Evolutionary conservation across 257 asterid species (phyloP).

Genomic region (Gentiana straminea): DNA sequence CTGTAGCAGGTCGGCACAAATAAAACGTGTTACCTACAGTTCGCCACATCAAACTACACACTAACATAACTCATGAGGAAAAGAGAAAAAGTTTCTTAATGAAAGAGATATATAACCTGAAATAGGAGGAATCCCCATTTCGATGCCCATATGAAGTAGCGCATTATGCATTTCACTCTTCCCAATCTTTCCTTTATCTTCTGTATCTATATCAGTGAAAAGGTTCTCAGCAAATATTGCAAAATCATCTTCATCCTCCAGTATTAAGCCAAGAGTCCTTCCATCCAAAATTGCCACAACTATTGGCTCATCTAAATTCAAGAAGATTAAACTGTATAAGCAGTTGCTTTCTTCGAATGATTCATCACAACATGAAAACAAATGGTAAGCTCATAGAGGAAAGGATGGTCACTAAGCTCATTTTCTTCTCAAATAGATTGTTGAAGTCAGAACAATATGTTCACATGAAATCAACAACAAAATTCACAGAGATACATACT

Average conservation of each 20-base stretch:
- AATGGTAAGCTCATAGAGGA: neutral
- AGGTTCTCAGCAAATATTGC: constrained; percentile 59
- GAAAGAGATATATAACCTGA: constrained; percentile 26
- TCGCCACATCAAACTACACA: neutral
- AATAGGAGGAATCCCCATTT: constrained; percentile 48
- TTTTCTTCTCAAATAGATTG: no score
- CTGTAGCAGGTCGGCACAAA: no score
- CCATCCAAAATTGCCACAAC: constrained; percentile 45
- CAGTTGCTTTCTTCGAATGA: neutral
- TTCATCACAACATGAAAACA: neutral
- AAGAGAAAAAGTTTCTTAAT: neutral
- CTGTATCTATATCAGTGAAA: constrained; percentile 48
- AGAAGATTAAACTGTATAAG: constrained; percentile 7
- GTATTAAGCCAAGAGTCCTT: constrained; percentile 20
- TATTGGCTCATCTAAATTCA: constrained; percentile 36
- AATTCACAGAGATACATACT: no score
- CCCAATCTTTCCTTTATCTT: constrained; percentile 45
- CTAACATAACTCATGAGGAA: neutral
- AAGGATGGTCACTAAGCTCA: neutral
- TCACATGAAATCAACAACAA: no score
- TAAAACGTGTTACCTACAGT: neutral
- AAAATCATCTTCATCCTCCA: constrained; percentile 66
- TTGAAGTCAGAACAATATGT: no score
- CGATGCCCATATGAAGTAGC: constrained; percentile 42
- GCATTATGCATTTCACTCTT: constrained; percentile 39